These are phyloP conservation scores for Bothriochloa decipiens DNA, from an alignment of 176 grass and related monocot species.

Conservation along the genomic window DNA sequence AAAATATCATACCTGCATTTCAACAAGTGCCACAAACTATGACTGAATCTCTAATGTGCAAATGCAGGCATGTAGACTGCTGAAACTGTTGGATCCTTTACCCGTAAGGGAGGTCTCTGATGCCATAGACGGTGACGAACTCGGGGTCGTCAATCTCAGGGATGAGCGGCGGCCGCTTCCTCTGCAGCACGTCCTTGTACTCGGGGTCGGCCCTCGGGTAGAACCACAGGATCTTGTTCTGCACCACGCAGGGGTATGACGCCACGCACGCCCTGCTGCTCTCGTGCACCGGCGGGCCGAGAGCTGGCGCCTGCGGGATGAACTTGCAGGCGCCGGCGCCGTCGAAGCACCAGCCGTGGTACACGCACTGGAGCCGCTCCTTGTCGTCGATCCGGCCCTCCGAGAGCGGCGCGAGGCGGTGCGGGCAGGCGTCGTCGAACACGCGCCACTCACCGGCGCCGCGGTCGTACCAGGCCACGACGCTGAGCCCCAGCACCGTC, in stretches of 20 bases:
- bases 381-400: constrained; percentile 79
- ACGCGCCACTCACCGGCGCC: constrained; percentile 68
- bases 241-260: constrained; percentile 77
- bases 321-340: constrained; percentile 75
- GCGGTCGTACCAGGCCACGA: constrained; percentile 85
- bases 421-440: constrained; percentile 82
- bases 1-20: constrained; percentile 74
- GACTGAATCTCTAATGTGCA: too few relatives aligned
- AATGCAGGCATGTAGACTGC: too few relatives aligned
- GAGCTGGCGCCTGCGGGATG: constrained; percentile 81
- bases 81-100: too few relatives aligned
- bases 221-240: constrained; percentile 92
- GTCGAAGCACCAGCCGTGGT: constrained; percentile 99
- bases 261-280: constrained; percentile 75
- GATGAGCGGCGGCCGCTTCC: constrained; percentile 62
- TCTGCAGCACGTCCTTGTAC: constrained; percentile 56
- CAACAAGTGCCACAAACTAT: background rate
- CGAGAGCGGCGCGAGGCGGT: constrained; percentile 89
- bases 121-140: constrained; percentile 52
- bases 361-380: constrained; percentile 90
- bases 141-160: constrained; percentile 83
- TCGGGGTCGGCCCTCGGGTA: constrained; percentile 65
- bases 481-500: constrained; percentile 76
- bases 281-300: constrained; percentile 71
- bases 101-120: constrained; percentile 79